These are phyloP conservation scores for Cnidoscolus chayamansa DNA, from an alignment of 441 rosid genomes.

Conservation along the genomic window DNA sequence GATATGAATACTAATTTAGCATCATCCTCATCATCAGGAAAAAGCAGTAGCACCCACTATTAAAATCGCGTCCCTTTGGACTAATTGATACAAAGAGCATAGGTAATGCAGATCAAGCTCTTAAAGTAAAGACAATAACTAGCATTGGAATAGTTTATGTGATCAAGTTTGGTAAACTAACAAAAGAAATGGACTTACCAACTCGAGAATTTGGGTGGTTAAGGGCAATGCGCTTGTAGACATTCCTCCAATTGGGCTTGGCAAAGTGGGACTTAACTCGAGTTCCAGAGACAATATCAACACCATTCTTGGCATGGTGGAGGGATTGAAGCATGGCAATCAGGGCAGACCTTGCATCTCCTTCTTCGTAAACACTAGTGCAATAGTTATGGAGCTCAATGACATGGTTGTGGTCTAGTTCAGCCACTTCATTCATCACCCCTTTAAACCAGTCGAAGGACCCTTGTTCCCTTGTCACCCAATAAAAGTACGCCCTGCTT, in stretches of 20 bases:
- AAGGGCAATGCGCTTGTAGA: slow-evolving; percentile 63
- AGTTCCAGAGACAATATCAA: slow-evolving; percentile 87
- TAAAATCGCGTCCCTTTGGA: not conserved
- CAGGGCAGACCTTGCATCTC: slow-evolving; percentile 87
- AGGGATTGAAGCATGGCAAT: slow-evolving; percentile 88
- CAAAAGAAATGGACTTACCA: slow-evolving; percentile 43
- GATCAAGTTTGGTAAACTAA: not conserved
- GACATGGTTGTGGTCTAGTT: slow-evolving; percentile 66
- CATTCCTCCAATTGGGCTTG: slow-evolving; percentile 88
- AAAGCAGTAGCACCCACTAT: not conserved
- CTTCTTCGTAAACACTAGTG: slow-evolving; percentile 95
- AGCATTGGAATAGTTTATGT: not conserved
- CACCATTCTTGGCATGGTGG: slow-evolving; percentile 87
- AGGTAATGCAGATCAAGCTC: not conserved
- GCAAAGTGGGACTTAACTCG: slow-evolving; percentile 96
- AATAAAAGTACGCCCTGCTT: slow-evolving; percentile 81
- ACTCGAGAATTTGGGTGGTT: slow-evolving; percentile 60
- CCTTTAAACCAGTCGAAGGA: slow-evolving; percentile 98
- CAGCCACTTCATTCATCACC: slow-evolving; percentile 86
- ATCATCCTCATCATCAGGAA: not conserved
- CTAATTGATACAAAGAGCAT: not conserved
- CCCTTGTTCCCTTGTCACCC: slow-evolving; percentile 95
- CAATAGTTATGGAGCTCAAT: slow-evolving; percentile 92
- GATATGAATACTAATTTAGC: slow-evolving; percentile 7
- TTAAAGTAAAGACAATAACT: not conserved